phyloP scores from a whole-genome alignment of 139 green algal genomes.

The Chlamydomonas incerta region DNA sequence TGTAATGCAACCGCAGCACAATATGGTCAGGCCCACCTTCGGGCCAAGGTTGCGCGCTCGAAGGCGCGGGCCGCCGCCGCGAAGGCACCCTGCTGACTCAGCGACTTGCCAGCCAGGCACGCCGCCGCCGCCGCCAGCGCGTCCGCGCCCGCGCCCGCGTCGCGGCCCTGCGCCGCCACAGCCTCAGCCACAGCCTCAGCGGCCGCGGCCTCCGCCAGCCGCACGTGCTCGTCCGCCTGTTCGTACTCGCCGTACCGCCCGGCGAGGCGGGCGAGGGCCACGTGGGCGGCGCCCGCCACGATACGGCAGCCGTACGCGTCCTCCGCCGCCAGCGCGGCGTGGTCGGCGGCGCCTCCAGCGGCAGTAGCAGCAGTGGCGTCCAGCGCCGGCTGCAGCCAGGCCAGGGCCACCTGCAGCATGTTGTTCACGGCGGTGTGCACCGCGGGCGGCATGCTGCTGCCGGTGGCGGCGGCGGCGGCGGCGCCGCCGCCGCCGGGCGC shows the following conservation, averaged over 20 bases:
- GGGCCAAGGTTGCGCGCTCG: not conserved
- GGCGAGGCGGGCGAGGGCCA: slow-evolving; percentile 5
- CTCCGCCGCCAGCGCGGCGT: too few relatives aligned
- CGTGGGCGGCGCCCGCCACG: not conserved
- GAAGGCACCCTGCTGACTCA: not conserved
- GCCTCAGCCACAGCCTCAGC: not conserved
- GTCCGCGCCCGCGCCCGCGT: not conserved
- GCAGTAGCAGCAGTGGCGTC: too few relatives aligned
- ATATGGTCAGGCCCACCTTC: not conserved
- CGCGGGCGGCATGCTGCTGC: too few relatives aligned
- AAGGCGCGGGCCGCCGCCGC: slow-evolving; percentile 18
- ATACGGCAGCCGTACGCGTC: too few relatives aligned
- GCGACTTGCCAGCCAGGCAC: slow-evolving; percentile 30
- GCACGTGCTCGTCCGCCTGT: slow-evolving; percentile 18
- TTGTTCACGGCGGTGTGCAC: too few relatives aligned
- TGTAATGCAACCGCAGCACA: too few relatives aligned
- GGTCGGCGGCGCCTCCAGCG: too few relatives aligned
- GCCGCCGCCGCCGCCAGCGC: slow-evolving; percentile 23
- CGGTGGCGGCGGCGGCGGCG: not conserved
- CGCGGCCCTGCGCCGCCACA: not conserved
- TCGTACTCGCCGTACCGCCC: slow-evolving; percentile 4
- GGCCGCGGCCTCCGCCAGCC: not conserved
- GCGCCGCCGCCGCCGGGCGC: too few relatives aligned
- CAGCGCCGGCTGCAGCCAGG: too few relatives aligned
- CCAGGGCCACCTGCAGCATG: too few relatives aligned